Base-by-base conservation (phyloP, 352 stramenopile species). In the Phytophthora agathidicida region DNA sequence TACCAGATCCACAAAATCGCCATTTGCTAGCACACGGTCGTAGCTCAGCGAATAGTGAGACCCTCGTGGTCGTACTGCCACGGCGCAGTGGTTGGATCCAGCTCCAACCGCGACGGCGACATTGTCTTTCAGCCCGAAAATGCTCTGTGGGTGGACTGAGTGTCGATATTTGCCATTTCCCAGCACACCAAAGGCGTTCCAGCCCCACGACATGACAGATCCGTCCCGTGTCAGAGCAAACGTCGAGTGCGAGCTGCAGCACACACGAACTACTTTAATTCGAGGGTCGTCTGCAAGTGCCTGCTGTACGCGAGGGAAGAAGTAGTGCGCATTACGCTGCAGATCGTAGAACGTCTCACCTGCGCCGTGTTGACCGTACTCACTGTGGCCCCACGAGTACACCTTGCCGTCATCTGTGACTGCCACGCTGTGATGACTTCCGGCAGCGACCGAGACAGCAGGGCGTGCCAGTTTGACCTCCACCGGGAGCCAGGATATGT, bases 191-290 rank as follows among this genome's bases (percentile, higher is more conserved):
- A 92, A 94, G 1, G 80, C 78, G 38, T 94, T 94, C 84, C 84
- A 94, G 7, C 89, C 89, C 86, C 87, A 97, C n/a, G 84, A 90
- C 61, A 87, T 93, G 23, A 95, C 70, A 3, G 46, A 71, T 1
- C 78, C 80, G 52, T 88, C 75, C 0, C 48, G 46, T 5, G 71
- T 67, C 7, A 93, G 39, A 14, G 69, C 85, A 27, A 94, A 88
- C 20, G 85, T 94, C 46, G 76, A 88, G 60, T 94, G 83, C 0
- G 80, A 87, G 30, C 83, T 89, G 51, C 85, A 94, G 11, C 73
- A 59, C 7, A 82, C 73, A 22, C 51, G 56, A 14, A 55, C 59
- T 0, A 81, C 73, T 13, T 65, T 44, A 9, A 68, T 60, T 0
- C 20, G 54, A 20, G 57, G 65, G 17, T 88, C 63, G 16, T 70